Base-by-base conservation (phyloP, 1,284 basidiomycete species). In the Inonotus hispidus region DNA sequence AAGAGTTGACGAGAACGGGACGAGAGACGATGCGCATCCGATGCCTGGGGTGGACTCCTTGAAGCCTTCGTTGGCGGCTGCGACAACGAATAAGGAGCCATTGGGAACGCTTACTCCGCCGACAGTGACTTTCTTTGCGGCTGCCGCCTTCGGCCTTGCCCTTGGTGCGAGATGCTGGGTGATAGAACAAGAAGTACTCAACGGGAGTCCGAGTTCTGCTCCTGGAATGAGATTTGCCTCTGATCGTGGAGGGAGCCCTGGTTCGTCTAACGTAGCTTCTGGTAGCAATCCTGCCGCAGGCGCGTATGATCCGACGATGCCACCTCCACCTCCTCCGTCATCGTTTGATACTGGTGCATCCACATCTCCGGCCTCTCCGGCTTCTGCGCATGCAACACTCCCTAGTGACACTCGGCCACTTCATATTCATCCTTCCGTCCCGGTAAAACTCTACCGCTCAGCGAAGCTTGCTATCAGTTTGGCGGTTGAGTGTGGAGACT, bases 101-200 rank as follows among this genome's bases (percentile, higher is more conserved):
- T n/a, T n/a, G n/a, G 10, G 11, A 38, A 11, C 27, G 41, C 21
- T 29, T 7, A 68, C 73, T 25, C 73, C 71, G 43, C 77, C 81
- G 11, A 77, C 80, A 0, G 70, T 87, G 49, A 78, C 80, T 57
- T 84, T 87, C 71, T 86, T 86, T 64, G 80, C 83, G 0, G 75
- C 78, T 1, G 77, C 80, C 23, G 76, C 79, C 52, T 80, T 79
- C 0, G 78, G 78, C 1, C 77, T 85, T 47, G 85, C 85, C 3
- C 68, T 87, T 55, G 85, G 85, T 46, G 77, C 79, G 21, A 73
- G 79, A 52, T 64, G 57, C 43, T 59, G 56, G 61, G 64, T 73
- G 3, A 71, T 73, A 1, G 66, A 65, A 53, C 55, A 45, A 14
- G 45, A 37, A 23, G 39, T 47, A 21, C 39, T 55, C 32, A n/a